Evolutionary conservation across 2,329 filamentous ascomycete species (phyloP).

Genomic region (Colletotrichum simmondsii): DNA sequence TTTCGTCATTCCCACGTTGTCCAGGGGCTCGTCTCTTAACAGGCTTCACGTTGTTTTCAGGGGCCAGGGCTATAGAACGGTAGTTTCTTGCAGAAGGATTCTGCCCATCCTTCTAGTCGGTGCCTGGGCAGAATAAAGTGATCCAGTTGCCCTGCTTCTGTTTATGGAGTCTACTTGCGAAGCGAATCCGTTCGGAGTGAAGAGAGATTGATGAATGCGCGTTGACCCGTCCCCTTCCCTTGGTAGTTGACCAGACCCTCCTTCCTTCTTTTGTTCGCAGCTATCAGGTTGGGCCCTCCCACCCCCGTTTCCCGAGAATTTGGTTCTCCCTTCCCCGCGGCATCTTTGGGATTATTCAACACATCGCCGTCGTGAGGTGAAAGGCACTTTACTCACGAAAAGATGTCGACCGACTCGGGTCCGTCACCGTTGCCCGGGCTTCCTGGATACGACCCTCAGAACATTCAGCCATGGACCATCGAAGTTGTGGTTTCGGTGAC

Average conservation of each 20-base stretch:
- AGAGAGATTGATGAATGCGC: neutral
- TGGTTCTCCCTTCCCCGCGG: neutral
- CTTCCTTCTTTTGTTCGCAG: neutral
- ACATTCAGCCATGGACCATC: slow-evolving; percentile 55
- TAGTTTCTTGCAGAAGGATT: slow-evolving; percentile 2
- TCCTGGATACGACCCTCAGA: slow-evolving; percentile 46
- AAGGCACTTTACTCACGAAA: neutral
- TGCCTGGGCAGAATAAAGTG: slow-evolving; percentile 21
- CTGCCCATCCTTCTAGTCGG: neutral
- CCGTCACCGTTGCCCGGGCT: slow-evolving; percentile 38
- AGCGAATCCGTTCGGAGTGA: neutral
- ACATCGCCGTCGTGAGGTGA: neutral
- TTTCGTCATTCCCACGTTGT: slow-evolving; percentile 3
- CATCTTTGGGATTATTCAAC: neutral
- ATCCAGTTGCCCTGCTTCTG: neutral
- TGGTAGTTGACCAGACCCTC: neutral
- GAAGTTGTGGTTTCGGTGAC: slow-evolving; percentile 54
- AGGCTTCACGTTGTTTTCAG: neutral
- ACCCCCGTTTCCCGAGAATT: neutral
- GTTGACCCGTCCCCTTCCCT: neutral
- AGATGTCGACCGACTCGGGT: slow-evolving; percentile 21
- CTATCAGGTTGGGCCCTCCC: slow-evolving; percentile 18
- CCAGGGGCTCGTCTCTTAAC: neutral
- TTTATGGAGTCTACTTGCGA: neutral
- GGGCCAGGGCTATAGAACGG: neutral